These are phyloP conservation scores for Zymoseptoria pseudotritici DNA, from an alignment of 2,329 filamentous ascomycete species.

Conservation along the genomic window DNA sequence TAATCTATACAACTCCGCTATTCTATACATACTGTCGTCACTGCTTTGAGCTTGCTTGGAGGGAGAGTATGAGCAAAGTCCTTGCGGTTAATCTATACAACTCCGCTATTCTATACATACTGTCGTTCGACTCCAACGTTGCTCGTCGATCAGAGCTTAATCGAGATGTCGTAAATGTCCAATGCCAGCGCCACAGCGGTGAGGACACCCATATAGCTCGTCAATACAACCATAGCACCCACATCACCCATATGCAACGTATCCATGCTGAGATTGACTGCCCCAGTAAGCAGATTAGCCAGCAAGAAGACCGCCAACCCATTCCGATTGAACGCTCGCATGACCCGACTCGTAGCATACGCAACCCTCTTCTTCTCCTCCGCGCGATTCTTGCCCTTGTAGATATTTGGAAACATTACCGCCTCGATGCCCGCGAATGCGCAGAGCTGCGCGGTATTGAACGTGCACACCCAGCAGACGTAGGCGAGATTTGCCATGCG, in stretches of 20 bases:
- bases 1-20: not conserved
- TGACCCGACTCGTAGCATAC: constrained; percentile 69
- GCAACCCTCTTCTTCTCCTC: constrained; percentile 58
- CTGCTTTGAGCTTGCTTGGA: too few relatives aligned
- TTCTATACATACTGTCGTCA: not conserved
- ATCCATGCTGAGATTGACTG: constrained; percentile 78
- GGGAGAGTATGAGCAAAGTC: not conserved
- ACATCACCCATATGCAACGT: constrained; percentile 65
- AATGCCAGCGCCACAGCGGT: constrained; percentile 61
- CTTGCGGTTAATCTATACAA: not conserved
- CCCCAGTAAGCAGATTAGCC: constrained; percentile 81
- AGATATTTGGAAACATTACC: constrained; percentile 65
- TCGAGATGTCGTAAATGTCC: constrained; percentile 58
- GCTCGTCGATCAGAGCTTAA: constrained; percentile 52
- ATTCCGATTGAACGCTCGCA: constrained; percentile 81
- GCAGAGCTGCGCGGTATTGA: constrained; percentile 77
- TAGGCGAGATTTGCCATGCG: constrained; percentile 91
- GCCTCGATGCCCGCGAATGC: constrained; percentile 73
- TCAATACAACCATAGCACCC: constrained; percentile 64
- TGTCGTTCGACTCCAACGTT: not conserved
- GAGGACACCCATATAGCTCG: constrained; percentile 62
- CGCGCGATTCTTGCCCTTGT: constrained; percentile 48
- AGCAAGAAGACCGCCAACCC: constrained; percentile 77
- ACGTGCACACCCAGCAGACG: constrained; percentile 83
- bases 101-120: not conserved